phyloP scores from a whole-genome alignment of 2,329 filamentous ascomycete genomes.

The Colletotrichum cereale region DNA sequence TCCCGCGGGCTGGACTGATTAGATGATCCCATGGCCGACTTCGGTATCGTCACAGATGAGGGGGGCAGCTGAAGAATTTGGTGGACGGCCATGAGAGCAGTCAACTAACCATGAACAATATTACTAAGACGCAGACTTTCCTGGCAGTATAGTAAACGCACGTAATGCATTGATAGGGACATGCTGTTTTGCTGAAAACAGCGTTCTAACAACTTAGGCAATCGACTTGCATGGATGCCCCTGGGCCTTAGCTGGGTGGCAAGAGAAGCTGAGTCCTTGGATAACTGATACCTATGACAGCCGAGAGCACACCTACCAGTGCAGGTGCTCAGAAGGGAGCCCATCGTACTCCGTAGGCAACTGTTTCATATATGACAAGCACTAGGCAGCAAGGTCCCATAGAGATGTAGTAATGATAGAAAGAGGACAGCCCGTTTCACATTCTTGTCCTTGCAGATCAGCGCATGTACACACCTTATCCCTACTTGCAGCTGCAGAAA shows the following conservation, averaged over 20 bases:
- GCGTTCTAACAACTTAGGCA: neutral
- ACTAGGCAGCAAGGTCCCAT: neutral
- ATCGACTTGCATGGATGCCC: neutral
- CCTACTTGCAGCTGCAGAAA: neutral
- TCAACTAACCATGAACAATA: neutral
- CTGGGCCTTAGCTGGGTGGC: neutral
- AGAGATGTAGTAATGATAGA: neutral
- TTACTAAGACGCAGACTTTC: neutral
- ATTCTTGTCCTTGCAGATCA: neutral
- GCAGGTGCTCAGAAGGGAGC: neutral
- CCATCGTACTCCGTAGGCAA: constrained; percentile 10
- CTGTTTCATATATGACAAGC: neutral
- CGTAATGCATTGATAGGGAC: neutral
- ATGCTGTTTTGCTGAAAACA: neutral
- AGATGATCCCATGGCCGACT: constrained; percentile 9
- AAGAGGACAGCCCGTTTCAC: neutral
- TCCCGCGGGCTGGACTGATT: neutral
- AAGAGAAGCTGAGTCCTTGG: neutral
- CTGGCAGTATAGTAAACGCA: neutral
- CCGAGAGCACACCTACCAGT: neutral
- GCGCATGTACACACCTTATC: neutral
- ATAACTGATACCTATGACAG: constrained; percentile 6
- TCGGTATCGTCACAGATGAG: constrained; percentile 16
- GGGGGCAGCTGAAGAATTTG: neutral
- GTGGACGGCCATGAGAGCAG: neutral